A percentile compares a stretch with the other conserved stretches of the same genome.
These are phyloP conservation scores for Eucalyptus pauciflora DNA, from an alignment of 345 rosid species.

Conservation along the genomic window DNA sequence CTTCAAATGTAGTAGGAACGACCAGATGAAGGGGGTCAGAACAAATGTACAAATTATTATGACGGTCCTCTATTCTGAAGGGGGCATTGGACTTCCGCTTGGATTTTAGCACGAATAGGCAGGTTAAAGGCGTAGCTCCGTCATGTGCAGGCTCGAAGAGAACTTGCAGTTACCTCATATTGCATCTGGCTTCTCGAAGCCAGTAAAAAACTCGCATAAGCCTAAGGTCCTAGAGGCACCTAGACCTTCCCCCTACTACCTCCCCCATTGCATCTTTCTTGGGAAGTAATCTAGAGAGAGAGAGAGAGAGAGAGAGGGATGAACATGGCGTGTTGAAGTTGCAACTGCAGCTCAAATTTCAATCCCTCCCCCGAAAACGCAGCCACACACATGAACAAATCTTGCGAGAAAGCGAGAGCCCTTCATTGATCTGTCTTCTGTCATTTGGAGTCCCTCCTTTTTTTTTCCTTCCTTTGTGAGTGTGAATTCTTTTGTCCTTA, in stretches of 20 bases:
- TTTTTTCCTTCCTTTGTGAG: not conserved
- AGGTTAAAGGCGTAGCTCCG: not conserved
- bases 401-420: not conserved
- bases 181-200: not conserved
- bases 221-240: not conserved
- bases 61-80: not conserved
- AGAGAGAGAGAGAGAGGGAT: not conserved
- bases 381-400: not conserved
- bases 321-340: constrained; percentile 17
- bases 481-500: not conserved
- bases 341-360: not conserved
- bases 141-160: not conserved
- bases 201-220: not conserved
- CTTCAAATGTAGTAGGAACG: not conserved
- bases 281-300: not conserved
- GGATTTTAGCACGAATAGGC: not conserved
- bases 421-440: not conserved
- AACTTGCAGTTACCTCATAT: not conserved
- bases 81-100: not conserved
- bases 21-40: not conserved
- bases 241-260: not conserved
- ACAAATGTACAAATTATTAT: not conserved
- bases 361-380: not conserved
- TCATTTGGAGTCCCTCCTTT: not conserved
- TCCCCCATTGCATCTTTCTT: not conserved